These are phyloP conservation scores for Pyrenochaeta sp. DNA, from an alignment of 2,329 filamentous ascomycete genomes.

Conservation along the genomic window DNA sequence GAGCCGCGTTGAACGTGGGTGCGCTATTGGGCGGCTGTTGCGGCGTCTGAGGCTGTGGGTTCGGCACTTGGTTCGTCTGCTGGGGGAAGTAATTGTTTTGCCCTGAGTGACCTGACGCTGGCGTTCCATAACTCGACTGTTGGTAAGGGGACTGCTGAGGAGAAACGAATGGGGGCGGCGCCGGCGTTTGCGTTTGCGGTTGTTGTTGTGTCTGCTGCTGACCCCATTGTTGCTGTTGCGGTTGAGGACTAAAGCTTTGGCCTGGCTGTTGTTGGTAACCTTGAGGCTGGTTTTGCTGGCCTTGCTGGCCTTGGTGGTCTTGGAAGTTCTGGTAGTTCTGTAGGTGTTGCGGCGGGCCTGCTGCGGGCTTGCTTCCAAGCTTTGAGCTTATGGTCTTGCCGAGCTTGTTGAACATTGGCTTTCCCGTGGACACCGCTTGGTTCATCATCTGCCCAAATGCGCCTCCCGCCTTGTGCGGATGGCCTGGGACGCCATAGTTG, in stretches of 20 bases:
- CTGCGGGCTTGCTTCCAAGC: constrained; percentile 35
- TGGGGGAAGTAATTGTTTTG: constrained; percentile 41
- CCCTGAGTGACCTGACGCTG: constrained; percentile 25
- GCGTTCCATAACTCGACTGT: constrained; percentile 33
- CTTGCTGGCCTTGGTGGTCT: constrained; percentile 32
- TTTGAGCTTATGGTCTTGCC: constrained; percentile 48
- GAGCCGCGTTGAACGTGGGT: constrained; percentile 15
- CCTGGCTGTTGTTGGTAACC: constrained; percentile 24
- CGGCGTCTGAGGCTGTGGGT: constrained; percentile 13
- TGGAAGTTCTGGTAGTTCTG: constrained; percentile 46
- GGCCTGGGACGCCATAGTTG: constrained; percentile 18
- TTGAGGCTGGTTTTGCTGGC: constrained; percentile 27
- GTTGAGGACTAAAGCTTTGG: constrained; percentile 23
- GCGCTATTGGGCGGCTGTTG: constrained; percentile 23
- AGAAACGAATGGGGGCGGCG: constrained; percentile 24
- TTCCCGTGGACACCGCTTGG: constrained; percentile 46
- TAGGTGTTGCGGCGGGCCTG: constrained; percentile 37
- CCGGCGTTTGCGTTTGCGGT: constrained; percentile 21
- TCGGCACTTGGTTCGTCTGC: constrained; percentile 17
- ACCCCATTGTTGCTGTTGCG: constrained; percentile 18
- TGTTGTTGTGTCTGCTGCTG: constrained; percentile 27
- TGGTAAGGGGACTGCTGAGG: constrained; percentile 37
- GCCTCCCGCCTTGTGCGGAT: constrained; percentile 30
- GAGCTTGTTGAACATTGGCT: constrained; percentile 47
- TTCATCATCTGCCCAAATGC: constrained; percentile 44